Evolutionary conservation across 164 flowering plant species (phyloP).

Genomic region (Houttuynia cordata): DNA sequence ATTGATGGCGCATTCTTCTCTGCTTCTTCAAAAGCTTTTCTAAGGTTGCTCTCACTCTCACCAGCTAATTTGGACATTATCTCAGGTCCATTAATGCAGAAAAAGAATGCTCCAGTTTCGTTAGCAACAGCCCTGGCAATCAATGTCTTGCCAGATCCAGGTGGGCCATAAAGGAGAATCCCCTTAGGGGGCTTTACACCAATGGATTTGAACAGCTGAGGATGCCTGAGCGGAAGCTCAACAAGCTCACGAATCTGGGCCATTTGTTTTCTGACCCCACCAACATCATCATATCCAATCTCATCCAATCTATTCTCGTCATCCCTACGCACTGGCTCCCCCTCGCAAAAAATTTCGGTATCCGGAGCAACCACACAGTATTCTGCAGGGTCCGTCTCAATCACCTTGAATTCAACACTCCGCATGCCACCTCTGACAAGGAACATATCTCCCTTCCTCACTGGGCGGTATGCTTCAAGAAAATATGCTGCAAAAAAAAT

Average conservation of each 20-base stretch:
- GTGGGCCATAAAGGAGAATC: constrained; percentile 20
- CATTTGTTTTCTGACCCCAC: constrained; percentile 73
- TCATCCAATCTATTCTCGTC: constrained; percentile 54
- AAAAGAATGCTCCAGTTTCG: constrained; percentile 28
- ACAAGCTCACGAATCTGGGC: constrained; percentile 70
- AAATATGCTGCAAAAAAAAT: constrained; percentile 42
- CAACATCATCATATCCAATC: constrained; percentile 69
- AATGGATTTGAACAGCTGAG: constrained; percentile 53
- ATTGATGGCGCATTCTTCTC: constrained; percentile 68
- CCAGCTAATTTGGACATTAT: constrained; percentile 27
- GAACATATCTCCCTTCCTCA: constrained; percentile 61
- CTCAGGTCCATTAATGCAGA: constrained; percentile 24
- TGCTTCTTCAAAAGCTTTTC: constrained; percentile 62
- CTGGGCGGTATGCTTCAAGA: constrained; percentile 52
- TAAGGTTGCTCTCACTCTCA: constrained; percentile 24
- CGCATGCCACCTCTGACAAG: constrained; percentile 65
- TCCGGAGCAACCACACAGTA: constrained; percentile 66
- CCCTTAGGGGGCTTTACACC: constrained; percentile 28
- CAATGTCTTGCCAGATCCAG: constrained; percentile 28
- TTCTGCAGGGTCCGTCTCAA: constrained; percentile 59
- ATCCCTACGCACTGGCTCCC: constrained; percentile 55
- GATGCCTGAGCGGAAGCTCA: constrained; percentile 62
- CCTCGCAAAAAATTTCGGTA: constrained; percentile 60
- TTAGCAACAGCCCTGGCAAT: constrained; percentile 27
- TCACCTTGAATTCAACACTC: constrained; percentile 55